These are phyloP conservation scores for Aspergillus taichungensis DNA, from an alignment of 495 filamentous ascomycete genomes.

Conservation along the genomic window DNA sequence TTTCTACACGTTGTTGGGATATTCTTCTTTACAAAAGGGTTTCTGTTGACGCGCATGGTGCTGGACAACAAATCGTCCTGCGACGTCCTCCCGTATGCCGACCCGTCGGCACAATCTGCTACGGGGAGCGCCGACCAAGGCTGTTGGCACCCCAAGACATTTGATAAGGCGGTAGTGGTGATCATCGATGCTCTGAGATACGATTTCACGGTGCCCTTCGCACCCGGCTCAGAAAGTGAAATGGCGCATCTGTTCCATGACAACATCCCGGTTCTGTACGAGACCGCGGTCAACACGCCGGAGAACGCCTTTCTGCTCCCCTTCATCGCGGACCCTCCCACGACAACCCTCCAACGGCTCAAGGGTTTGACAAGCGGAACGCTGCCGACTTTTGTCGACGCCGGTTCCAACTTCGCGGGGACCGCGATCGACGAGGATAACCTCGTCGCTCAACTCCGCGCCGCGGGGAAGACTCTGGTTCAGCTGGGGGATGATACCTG, in stretches of 20 bases:
- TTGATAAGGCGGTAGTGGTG: conserved; percentile 83
- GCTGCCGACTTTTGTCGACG: conserved; percentile 86
- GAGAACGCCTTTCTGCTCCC: conserved; percentile 81
- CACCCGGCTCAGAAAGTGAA: conserved; percentile 38
- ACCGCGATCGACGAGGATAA: conserved; percentile 98
- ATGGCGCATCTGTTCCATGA: conserved; percentile 72
- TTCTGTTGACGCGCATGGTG: conserved; percentile 86
- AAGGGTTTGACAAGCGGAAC: conserved; percentile 96
- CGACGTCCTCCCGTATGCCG: conserved; percentile 55
- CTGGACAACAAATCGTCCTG: conserved; percentile 85
- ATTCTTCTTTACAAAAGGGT: conserved; percentile 92
- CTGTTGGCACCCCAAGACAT: conserved; percentile 93
- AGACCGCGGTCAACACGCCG: conserved; percentile 62
- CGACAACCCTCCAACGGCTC: conserved; percentile 80
- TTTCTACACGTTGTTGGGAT: conserved; percentile 72
- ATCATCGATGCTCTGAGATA: conserved; percentile 92
- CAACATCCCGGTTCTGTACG: conserved; percentile 75
- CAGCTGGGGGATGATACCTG: conserved; percentile 97
- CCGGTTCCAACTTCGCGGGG: conserved; percentile 90
- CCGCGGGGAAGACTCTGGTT: conserved; percentile 74
- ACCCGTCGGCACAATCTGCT: conserved; percentile 16
- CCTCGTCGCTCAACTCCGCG: conserved; percentile 70
- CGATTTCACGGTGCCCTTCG: conserved; percentile 86
- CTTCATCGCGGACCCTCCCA: conserved; percentile 96
- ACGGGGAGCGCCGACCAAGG: conserved; percentile 50